phyloP scores from a whole-genome alignment of 2,329 filamentous ascomycete genomes.

The Clathrospora elynae region DNA sequence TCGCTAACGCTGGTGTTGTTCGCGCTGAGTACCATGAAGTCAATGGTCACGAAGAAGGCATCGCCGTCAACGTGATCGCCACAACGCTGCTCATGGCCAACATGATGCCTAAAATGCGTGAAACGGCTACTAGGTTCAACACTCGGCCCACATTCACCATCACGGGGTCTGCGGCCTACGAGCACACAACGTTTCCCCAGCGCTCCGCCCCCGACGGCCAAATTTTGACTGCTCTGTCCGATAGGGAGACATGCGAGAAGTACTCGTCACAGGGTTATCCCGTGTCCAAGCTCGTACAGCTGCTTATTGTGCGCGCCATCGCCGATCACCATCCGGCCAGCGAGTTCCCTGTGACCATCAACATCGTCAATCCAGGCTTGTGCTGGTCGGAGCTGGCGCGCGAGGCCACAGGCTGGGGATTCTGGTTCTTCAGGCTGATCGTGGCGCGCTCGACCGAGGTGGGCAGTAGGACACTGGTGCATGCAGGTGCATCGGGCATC shows the following conservation, averaged over 20 bases:
- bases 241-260: slow-evolving; percentile 11
- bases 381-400: slow-evolving; percentile 37
- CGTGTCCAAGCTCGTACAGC: slow-evolving; percentile 33
- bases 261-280: slow-evolving; percentile 24
- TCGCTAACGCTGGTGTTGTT: slow-evolving; percentile 45
- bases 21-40: slow-evolving; percentile 18
- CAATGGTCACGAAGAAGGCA: slow-evolving; percentile 43
- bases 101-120: slow-evolving; percentile 46
- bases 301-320: slow-evolving; percentile 28
- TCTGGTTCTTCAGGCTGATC: slow-evolving; percentile 20
- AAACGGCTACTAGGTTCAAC: slow-evolving; percentile 22
- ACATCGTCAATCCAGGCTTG: slow-evolving; percentile 35
- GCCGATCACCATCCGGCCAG: slow-evolving; percentile 8
- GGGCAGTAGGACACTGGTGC: slow-evolving; percentile 47
- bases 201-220: slow-evolving; percentile 20
- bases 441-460: slow-evolving; percentile 47
- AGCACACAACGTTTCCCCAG: slow-evolving; percentile 18
- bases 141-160: slow-evolving; percentile 23
- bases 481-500: slow-evolving; percentile 29
- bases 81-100: slow-evolving; percentile 58
- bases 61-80: slow-evolving; percentile 60
- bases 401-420: slow-evolving; percentile 32
- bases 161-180: slow-evolving; percentile 16
- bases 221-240: slow-evolving; percentile 26
- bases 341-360: slow-evolving; percentile 32